Evolutionary conservation across 495 filamentous ascomycete species (phyloP).

Genomic region (Hapsidospora chrysogenum): DNA sequence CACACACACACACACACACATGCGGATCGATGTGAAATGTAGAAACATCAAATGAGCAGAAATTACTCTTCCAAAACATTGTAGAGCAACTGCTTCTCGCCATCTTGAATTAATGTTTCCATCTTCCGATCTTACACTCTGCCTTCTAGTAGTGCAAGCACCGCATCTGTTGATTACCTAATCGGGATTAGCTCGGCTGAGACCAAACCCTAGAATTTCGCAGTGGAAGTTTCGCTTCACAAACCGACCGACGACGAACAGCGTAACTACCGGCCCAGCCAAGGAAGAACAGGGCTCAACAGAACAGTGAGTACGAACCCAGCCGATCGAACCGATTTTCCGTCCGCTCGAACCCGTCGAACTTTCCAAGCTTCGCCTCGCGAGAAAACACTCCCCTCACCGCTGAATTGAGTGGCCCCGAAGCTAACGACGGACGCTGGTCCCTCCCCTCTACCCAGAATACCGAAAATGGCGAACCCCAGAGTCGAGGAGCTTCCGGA

Average conservation of each 20-base stretch:
- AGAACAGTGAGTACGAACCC: neutral
- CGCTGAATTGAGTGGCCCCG: too few species aligned
- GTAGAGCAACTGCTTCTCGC: too few species aligned
- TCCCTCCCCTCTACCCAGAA: conserved; percentile 4
- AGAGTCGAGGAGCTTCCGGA: conserved; percentile 95
- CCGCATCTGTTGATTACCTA: too few species aligned
- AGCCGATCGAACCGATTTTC: neutral
- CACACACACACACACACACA: too few species aligned
- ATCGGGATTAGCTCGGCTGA: neutral
- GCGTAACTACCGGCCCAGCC: neutral
- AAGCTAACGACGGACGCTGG: conserved; percentile 11
- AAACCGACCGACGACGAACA: conserved; percentile 1
- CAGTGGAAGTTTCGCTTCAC: conserved; percentile 1
- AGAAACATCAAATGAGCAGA: too few species aligned
- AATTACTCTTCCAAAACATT: too few species aligned
- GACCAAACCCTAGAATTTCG: conserved; percentile 5
- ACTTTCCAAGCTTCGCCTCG: too few species aligned
- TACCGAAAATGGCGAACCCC: conserved; percentile 71
- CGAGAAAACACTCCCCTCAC: too few species aligned
- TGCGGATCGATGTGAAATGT: conserved; percentile 2
- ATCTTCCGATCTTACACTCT: too few species aligned
- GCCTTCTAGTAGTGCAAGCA: too few species aligned
- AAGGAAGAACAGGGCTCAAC: neutral
- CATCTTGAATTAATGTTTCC: too few species aligned
- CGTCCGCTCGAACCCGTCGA: neutral